Percentiles rank a stretch among this genome's conserved stretches.
Conservation (phyloP, 768 basidiomycete species). For the Lactifluus pinguis region DNA sequence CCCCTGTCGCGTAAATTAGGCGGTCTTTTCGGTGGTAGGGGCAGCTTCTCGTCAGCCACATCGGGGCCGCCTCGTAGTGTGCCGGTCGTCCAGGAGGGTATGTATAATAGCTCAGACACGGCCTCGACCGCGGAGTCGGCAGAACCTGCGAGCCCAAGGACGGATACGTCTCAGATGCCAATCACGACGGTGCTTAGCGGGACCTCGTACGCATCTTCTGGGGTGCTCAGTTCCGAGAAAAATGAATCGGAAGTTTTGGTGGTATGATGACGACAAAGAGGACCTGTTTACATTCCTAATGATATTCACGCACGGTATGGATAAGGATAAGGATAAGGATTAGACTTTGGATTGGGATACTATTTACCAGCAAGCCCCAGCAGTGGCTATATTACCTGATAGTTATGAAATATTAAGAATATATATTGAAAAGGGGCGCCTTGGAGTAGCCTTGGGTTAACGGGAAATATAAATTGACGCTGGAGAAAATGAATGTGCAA, state of each 20-base stretch:
- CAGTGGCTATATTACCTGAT: not conserved
- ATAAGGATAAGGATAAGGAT: not conserved
- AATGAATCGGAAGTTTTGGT: not conserved
- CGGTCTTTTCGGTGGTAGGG: slow-evolving; percentile 56
- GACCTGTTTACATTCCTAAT: not conserved
- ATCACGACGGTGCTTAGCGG: slow-evolving; percentile 6
- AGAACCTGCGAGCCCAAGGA: slow-evolving; percentile 48
- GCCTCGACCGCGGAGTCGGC: slow-evolving; percentile 41
- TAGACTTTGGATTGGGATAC: not conserved
- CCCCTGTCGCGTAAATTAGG: slow-evolving; percentile 45
- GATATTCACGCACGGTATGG: not conserved
- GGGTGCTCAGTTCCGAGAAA: not conserved
- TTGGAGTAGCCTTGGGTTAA: too few relatives aligned
- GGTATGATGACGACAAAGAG: not conserved
- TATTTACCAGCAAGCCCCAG: not conserved
- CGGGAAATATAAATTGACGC: too few relatives aligned
- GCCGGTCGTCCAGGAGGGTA: slow-evolving; percentile 28
- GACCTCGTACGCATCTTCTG: slow-evolving; percentile 2
- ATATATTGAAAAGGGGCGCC: too few relatives aligned
- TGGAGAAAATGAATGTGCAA: too few relatives aligned
- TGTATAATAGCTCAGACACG: slow-evolving; percentile 47
- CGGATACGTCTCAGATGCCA: slow-evolving; percentile 5
- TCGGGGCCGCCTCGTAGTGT: slow-evolving; percentile 26
- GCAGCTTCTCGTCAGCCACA: slow-evolving; percentile 41
- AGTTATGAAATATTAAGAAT: not conserved